Percentiles rank a stretch among this genome's conserved stretches.
These are phyloP conservation scores for Testicularia cyperi DNA, from an alignment of 1,284 basidiomycete species.

Conservation along the genomic window DNA sequence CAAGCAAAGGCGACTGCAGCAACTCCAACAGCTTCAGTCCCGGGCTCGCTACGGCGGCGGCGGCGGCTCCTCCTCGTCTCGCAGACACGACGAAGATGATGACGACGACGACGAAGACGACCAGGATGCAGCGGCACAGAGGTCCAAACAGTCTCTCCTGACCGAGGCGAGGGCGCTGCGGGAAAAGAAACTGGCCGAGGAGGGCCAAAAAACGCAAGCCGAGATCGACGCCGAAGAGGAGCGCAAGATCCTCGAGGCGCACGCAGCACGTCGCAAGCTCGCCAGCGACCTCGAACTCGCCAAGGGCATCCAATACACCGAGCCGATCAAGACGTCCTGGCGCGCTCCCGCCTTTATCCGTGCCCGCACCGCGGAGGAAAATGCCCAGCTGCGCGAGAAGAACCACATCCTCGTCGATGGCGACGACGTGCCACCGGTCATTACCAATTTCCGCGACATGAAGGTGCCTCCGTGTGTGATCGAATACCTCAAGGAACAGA, in stretches of 20 bases:
- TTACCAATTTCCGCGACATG: slow-evolving; percentile 93
- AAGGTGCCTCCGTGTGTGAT: slow-evolving; percentile 86
- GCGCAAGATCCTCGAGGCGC: slow-evolving; percentile 84
- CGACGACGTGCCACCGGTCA: slow-evolving; percentile 87
- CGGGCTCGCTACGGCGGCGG: slow-evolving; percentile 63
- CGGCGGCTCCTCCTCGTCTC: background rate
- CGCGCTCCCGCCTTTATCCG: slow-evolving; percentile 80
- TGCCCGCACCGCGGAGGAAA: slow-evolving; percentile 70
- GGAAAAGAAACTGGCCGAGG: slow-evolving; percentile 73
- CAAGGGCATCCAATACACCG: slow-evolving; percentile 85
- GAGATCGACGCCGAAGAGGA: slow-evolving; percentile 86
- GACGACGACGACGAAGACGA: slow-evolving; percentile 64
- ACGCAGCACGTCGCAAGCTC: slow-evolving; percentile 84
- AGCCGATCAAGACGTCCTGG: slow-evolving; percentile 87
- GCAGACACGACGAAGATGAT: slow-evolving; percentile 1
- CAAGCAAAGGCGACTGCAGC: slow-evolving; percentile 77
- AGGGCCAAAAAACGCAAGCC: slow-evolving; percentile 68
- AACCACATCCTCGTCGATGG: slow-evolving; percentile 91
- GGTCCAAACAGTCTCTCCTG: slow-evolving; percentile 64
- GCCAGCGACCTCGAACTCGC: slow-evolving; percentile 90
- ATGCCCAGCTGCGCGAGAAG: slow-evolving; percentile 78
- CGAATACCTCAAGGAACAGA: slow-evolving; percentile 75
- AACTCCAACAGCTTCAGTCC: slow-evolving; percentile 66
- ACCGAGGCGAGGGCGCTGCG: slow-evolving; percentile 65
- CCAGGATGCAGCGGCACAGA: slow-evolving; percentile 66